Conservation (phyloP, 225 moss, liverwort and hornwort genomes). For the Anthoceros angustus region DNA sequence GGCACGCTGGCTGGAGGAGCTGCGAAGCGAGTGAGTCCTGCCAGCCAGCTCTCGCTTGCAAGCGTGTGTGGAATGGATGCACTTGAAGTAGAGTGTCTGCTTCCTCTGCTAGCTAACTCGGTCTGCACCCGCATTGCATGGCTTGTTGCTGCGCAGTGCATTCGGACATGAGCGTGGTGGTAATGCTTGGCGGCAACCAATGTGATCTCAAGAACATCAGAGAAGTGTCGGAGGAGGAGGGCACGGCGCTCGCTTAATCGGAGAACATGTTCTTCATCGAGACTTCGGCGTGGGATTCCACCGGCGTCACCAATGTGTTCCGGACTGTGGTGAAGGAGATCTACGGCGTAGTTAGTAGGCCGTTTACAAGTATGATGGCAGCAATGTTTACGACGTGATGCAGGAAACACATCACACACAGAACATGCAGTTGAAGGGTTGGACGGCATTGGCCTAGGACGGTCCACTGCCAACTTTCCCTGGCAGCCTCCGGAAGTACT, state of each 20-base stretch:
- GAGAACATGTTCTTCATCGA: constrained; percentile 83
- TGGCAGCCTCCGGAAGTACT: too few relatives aligned
- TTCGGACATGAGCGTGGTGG: constrained; percentile 74
- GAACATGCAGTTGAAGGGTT: too few relatives aligned
- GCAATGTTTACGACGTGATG: too few relatives aligned
- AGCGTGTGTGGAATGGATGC: not conserved
- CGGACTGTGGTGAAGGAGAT: constrained; percentile 84
- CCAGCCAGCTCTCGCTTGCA: not conserved
- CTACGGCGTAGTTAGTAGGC: constrained; percentile 76
- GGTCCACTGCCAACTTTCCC: too few relatives aligned
- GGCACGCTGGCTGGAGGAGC: constrained; percentile 77
- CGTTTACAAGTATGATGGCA: too few relatives aligned
- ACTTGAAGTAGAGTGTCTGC: not conserved
- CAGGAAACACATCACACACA: too few relatives aligned
- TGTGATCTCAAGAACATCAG: constrained; percentile 74
- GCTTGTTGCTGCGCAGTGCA: constrained; percentile 38
- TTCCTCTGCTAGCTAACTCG: not conserved
- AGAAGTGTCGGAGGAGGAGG: constrained; percentile 59
- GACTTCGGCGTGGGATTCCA: constrained; percentile 77
- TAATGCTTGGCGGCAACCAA: constrained; percentile 95
- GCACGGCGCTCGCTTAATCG: constrained; percentile 50
- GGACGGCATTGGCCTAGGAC: too few relatives aligned
- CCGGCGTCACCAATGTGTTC: constrained; percentile 74
- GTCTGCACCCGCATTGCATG: not conserved
- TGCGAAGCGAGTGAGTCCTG: constrained; percentile 39